Conservation (phyloP, 768 basidiomycete species). For the Collybiopsis confluens region DNA sequence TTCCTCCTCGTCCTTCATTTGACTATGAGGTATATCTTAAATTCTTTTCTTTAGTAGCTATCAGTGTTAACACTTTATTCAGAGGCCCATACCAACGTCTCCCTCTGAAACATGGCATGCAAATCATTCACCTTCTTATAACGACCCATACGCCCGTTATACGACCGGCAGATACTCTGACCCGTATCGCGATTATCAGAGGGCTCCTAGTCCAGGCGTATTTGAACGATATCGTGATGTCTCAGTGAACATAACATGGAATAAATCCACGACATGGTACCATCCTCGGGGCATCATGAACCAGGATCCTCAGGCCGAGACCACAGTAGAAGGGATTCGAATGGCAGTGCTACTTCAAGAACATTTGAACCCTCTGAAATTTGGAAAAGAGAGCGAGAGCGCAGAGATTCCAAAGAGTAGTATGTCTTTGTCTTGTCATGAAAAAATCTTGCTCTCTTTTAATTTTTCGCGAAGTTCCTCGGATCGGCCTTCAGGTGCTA, state of each 20-base stretch:
- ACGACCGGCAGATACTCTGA: not conserved
- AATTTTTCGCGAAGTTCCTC: constrained; percentile 11
- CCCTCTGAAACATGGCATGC: constrained; percentile 4
- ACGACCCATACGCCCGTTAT: not conserved
- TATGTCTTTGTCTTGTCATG: constrained; percentile 8
- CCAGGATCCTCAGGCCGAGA: not conserved
- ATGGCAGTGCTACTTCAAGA: constrained; percentile 30
- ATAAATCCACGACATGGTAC: constrained; percentile 1
- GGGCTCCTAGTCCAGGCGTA: constrained; percentile 4
- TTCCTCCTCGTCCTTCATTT: constrained; percentile 30
- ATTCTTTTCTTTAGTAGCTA: not conserved
- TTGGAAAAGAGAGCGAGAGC: constrained; percentile 42
- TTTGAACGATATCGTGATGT: constrained; percentile 7
- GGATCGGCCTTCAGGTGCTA: not conserved
- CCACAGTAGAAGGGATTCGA: constrained; percentile 4
- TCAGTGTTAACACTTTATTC: constrained; percentile 12
- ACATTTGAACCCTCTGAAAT: constrained; percentile 71
- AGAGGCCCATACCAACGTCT: constrained; percentile 24
- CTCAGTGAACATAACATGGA: not conserved
- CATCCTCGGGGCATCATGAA: constrained; percentile 3
- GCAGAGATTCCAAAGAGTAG: constrained; percentile 4
- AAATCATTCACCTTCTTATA: not conserved
- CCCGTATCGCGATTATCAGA: constrained; percentile 2
- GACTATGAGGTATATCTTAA: constrained; percentile 12
- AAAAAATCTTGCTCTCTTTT: constrained; percentile 12